phyloP scores from a whole-genome alignment of 495 filamentous ascomycete genomes.

The Parachaetomium inaequale region DNA sequence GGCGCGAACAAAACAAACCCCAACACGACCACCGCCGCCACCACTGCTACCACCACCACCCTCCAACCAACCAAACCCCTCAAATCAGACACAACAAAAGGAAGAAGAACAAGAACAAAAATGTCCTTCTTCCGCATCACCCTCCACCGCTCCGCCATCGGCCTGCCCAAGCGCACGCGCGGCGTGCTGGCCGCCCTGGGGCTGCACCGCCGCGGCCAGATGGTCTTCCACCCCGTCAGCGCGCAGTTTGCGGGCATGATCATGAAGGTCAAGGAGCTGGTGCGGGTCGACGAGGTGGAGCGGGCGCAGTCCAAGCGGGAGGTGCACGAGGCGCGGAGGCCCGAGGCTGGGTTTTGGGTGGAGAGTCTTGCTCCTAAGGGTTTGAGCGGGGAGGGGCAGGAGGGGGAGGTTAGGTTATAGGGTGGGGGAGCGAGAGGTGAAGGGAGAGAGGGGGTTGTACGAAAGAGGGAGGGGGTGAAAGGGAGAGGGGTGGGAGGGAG shows the following conservation, averaged over 20 bases:
- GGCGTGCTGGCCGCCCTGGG: conserved; percentile 87
- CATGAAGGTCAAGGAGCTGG: conserved; percentile 95
- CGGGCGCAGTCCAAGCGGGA: conserved; percentile 64
- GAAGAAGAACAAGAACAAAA: conserved; percentile 10
- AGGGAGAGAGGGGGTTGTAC: background rate
- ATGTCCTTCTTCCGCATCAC: conserved; percentile 97
- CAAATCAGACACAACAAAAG: background rate
- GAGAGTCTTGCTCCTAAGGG: conserved; percentile 59
- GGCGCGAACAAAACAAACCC: background rate
- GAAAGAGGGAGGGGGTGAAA: background rate
- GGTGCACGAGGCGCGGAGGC: conserved; percentile 67
- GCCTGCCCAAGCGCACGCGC: conserved; percentile 75
- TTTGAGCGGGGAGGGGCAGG: background rate
- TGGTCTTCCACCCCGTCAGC: conserved; percentile 87
- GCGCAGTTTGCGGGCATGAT: conserved; percentile 88
- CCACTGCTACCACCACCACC: too few relatives aligned
- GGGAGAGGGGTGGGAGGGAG: background rate
- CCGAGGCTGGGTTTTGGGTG: conserved; percentile 80
- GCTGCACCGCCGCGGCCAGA: conserved; percentile 78
- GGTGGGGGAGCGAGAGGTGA: background rate
- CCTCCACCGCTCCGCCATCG: conserved; percentile 88
- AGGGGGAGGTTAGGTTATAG: conserved; percentile 19
- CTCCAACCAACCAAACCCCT: background rate
- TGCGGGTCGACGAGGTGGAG: conserved; percentile 81
- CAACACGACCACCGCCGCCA: background rate